These are phyloP conservation scores for Verticillium tricorpus DNA, from an alignment of 2,329 filamentous ascomycete species.

Conservation along the genomic window DNA sequence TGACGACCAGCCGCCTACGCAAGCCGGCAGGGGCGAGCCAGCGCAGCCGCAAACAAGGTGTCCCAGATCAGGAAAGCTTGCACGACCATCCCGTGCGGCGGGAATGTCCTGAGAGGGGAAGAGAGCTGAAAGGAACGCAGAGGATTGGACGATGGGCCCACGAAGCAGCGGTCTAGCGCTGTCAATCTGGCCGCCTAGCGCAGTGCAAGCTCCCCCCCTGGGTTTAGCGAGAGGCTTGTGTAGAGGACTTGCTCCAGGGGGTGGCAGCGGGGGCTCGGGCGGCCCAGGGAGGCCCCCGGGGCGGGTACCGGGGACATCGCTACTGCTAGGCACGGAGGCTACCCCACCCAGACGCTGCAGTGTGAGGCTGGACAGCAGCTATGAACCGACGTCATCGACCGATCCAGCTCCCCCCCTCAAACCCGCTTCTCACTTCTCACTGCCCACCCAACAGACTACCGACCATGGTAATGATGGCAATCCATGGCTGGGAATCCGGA, in stretches of 20 bases:
- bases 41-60: neutral
- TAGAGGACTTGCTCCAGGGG: neutral
- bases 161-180: neutral
- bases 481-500: neutral
- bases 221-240: neutral
- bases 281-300: neutral
- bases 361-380: neutral
- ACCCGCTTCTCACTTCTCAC: neutral
- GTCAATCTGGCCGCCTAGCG: neutral
- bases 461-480: neutral
- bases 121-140: neutral
- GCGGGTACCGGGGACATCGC: neutral
- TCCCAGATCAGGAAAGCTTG: neutral
- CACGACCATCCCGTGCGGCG: neutral
- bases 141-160: neutral
- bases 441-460: neutral
- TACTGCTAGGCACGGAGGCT: neutral
- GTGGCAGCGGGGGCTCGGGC: neutral
- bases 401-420: too few species aligned
- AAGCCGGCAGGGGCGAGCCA: neutral
- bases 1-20: neutral
- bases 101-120: neutral
- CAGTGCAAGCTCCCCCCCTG: neutral
- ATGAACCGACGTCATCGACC: constrained; percentile 2
- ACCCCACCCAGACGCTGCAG: constrained; percentile 2